phyloP scores from a whole-genome alignment of 805 yeast species.

The Peterozyma xylosa region DNA sequence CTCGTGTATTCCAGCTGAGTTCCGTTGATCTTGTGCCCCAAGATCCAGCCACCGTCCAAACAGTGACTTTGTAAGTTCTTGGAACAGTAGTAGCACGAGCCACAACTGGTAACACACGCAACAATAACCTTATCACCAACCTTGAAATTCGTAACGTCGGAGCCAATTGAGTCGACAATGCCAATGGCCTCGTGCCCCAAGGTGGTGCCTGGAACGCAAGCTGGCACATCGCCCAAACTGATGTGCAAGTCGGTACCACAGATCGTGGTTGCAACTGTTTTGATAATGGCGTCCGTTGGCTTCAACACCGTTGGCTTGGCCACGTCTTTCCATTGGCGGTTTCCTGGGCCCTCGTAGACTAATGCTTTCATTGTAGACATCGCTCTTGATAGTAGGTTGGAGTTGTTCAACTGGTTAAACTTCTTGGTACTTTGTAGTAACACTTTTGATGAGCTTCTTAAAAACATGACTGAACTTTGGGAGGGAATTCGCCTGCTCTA shows the following conservation, averaged over 20 bases:
- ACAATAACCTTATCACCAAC: slow-evolving; percentile 54
- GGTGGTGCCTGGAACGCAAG: slow-evolving; percentile 35
- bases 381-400: too few species aligned
- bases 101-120: slow-evolving; percentile 61
- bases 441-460: too few species aligned
- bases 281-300: slow-evolving; percentile 50
- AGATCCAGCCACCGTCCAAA: slow-evolving; percentile 44
- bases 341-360: slow-evolving; percentile 36
- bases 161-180: slow-evolving; percentile 40
- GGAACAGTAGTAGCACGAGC: slow-evolving; percentile 47
- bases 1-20: slow-evolving; percentile 59
- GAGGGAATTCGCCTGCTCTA: too few species aligned
- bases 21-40: slow-evolving; percentile 57
- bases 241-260: slow-evolving; percentile 64
- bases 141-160: slow-evolving; percentile 38
- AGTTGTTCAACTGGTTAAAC: too few species aligned
- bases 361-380: slow-evolving; percentile 34
- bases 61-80: slow-evolving; percentile 56
- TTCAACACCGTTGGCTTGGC: slow-evolving; percentile 34
- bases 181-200: slow-evolving; percentile 65
- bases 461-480: too few species aligned
- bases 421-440: too few species aligned
- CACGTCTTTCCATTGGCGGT: slow-evolving; percentile 22
- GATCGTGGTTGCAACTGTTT: slow-evolving; percentile 49
- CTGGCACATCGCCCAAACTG: slow-evolving; percentile 53